Percentiles rank a stretch among this genome's conserved stretches.
phyloP scores from a whole-genome alignment of 129 eudicot species.

The Tagetes erecta region DNA sequence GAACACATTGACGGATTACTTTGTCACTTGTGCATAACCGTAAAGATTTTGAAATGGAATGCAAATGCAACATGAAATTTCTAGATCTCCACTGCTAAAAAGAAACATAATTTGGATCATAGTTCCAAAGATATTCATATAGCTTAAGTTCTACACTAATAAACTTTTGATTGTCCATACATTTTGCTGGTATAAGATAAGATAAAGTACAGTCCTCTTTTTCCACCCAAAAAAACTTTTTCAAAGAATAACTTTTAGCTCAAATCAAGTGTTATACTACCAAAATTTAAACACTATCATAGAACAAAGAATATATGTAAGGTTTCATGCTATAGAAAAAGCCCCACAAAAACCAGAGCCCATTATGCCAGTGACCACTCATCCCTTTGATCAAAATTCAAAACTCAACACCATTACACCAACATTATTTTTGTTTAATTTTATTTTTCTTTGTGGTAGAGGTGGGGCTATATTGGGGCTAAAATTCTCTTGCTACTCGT shows the following conservation, averaged over 20 bases:
- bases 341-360: not conserved
- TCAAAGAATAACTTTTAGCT: not conserved
- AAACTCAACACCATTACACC: not conserved
- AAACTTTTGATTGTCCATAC: not conserved
- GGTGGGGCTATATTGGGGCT: not conserved
- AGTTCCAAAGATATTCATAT: not conserved
- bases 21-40: not conserved
- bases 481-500: not conserved
- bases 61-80: not conserved
- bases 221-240: not conserved
- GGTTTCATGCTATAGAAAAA: constrained; percentile 7
- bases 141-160: not conserved
- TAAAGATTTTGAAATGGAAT: not conserved
- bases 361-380: not conserved
- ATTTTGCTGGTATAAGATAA: not conserved
- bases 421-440: too few relatives aligned
- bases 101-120: not conserved
- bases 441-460: not conserved
- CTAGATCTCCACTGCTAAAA: not conserved
- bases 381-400: not conserved
- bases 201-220: constrained; percentile 4
- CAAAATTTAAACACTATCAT: not conserved
- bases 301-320: not conserved
- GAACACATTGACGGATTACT: not conserved
- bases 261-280: not conserved